Conservation (phyloP, 805 yeast genomes). For the Pichia deserticola region DNA sequence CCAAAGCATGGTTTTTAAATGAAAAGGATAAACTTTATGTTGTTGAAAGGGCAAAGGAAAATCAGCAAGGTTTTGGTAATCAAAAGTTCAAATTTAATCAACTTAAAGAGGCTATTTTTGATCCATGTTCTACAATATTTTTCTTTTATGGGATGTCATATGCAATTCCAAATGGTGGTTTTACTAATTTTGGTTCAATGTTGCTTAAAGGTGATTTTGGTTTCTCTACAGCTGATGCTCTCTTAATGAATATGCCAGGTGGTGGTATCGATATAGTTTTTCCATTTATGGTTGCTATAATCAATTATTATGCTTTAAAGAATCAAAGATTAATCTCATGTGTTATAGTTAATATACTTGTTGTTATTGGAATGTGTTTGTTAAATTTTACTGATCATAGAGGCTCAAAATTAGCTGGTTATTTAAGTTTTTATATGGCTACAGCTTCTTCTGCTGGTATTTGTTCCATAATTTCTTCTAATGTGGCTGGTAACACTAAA, state of each 20-base stretch:
- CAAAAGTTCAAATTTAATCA: slow-evolving; percentile 42
- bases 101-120: slow-evolving; percentile 47
- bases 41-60: slow-evolving; percentile 26
- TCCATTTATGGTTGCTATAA: slow-evolving; percentile 3
- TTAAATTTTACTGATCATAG: slow-evolving; percentile 25
- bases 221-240: slow-evolving; percentile 12
- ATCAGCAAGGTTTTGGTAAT: slow-evolving; percentile 30
- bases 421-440: slow-evolving; percentile 15
- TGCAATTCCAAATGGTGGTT: slow-evolving; percentile 54
- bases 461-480: slow-evolving; percentile 35
- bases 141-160: slow-evolving; percentile 37
- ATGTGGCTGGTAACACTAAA: slow-evolving; percentile 53
- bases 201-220: slow-evolving; percentile 15
- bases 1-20: slow-evolving; percentile 28
- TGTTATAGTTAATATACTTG: slow-evolving; percentile 16
- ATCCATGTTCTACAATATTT: slow-evolving; percentile 43
- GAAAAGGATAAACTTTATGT: slow-evolving; percentile 31
- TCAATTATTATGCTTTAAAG: not conserved
- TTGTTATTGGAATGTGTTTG: slow-evolving; percentile 26
- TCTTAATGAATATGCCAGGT: slow-evolving; percentile 16
- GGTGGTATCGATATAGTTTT: slow-evolving; percentile 18
- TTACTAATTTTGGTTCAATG: slow-evolving; percentile 41
- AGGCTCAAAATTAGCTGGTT: slow-evolving; percentile 21
- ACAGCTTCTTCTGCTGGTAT: slow-evolving; percentile 23
- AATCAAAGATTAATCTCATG: slow-evolving; percentile 6